Evolutionary conservation across 1,284 basidiomycete genomes (phyloP), one percentile per base, ranked within the genome.

Genomic region (Nidula niveotomentosa): DNA sequence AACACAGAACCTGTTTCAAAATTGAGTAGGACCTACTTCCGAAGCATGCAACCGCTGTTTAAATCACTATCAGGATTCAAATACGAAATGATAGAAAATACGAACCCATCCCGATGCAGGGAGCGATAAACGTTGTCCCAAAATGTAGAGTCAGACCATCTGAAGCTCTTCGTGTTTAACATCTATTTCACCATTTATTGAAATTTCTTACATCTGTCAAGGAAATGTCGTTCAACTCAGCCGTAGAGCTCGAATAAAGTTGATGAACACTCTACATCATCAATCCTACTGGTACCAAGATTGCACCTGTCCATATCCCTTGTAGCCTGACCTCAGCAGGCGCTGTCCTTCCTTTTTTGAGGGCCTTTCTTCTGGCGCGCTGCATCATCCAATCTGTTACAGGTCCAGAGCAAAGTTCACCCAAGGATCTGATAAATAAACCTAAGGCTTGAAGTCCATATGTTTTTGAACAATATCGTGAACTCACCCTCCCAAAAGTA

Each of bases 91-190:
- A 15, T 15, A 12, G 39, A 41, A 47, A 45, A 43, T 7, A 64
- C 66, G 23, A 49, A 70, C 69, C 64, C 68, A 72, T 72, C 13
- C 69, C 70, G 52, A 71, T 69, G 52, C 69, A 72, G 13, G 70
- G 69, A 0, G 69, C 69, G 35, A 71, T 61, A 51, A 69, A 71
- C 1, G 65, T 71, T 9, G 60, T 65, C 2, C 61, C 57, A 53
- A 65, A 72, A 48, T 66, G 68, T 33, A 72, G 60, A 2, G 70
- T 71, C 6, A 70, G 56, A 0, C 69, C 69, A 62, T 70, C 69
- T 71, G 36, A 23, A 33, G 15, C 5, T 44, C 35, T 35, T 18
- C 2, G 36, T 5, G 5, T 41, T 15, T 12, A 45, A 30, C 23
- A 2, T 6, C 46, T 36, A 17, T 23, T 5, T 15, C 8, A 47